These are phyloP conservation scores for Populus euphratica DNA, from an alignment of 345 rosid species.

Conservation along the genomic window DNA sequence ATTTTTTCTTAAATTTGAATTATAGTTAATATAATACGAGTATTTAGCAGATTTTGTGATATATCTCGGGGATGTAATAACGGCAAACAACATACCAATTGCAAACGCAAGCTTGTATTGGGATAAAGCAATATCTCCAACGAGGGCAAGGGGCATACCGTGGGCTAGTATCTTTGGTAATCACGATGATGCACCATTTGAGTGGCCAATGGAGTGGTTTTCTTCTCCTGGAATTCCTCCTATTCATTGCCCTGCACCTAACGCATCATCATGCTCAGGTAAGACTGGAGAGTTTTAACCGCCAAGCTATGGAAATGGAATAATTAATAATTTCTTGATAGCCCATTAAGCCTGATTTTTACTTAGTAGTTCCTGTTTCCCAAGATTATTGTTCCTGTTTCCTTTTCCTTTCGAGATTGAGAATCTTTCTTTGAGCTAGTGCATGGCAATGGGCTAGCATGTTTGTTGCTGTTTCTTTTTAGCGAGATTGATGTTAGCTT, in stretches of 20 bases:
- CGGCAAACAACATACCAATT: slow-evolving; percentile 68
- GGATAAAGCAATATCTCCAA: slow-evolving; percentile 75
- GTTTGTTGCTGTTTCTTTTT: too few species aligned
- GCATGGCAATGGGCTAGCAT: too few species aligned
- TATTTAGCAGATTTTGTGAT: slow-evolving; percentile 61
- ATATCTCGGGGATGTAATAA: slow-evolving; percentile 84
- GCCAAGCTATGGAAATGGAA: background rate
- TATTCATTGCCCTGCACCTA: slow-evolving; percentile 38
- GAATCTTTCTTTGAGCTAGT: background rate
- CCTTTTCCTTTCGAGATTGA: background rate
- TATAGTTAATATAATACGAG: background rate
- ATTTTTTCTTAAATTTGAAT: too few species aligned
- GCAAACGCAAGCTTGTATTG: slow-evolving; percentile 77
- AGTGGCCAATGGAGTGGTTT: slow-evolving; percentile 85
- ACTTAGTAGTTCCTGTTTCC: background rate
- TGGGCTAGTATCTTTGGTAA: slow-evolving; percentile 82
- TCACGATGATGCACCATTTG: slow-evolving; percentile 78
- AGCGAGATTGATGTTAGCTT: slow-evolving; percentile 7
- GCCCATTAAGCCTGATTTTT: background rate
- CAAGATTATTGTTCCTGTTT: background rate
- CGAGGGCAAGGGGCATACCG: slow-evolving; percentile 60
- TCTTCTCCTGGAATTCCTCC: slow-evolving; percentile 67
- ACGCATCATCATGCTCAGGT: slow-evolving; percentile 40
- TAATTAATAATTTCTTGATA: background rate
- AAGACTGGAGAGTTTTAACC: background rate